Evolutionary conservation across 192 early-diverging fungal genomes (phyloP), one percentile per base, ranked within the genome.

Genomic region (Gigaspora rosea): DNA sequence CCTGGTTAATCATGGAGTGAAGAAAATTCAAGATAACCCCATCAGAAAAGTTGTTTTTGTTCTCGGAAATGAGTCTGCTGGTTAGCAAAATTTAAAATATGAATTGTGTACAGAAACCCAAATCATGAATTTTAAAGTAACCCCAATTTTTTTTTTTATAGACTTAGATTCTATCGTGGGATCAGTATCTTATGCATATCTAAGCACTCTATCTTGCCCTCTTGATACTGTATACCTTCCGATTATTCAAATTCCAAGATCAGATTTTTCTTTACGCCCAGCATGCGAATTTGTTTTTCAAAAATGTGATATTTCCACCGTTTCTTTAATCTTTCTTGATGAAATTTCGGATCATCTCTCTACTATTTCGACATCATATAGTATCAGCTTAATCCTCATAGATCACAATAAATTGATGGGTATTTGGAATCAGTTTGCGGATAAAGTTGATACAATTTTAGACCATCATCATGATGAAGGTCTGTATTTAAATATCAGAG

Each of bases 31-130:
- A 41, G 41, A 41, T 41, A 41, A 41, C 41, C 41, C 41, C 3
- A 41, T 41, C 41, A 56, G 22, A 32, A 71, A 71, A 16, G 7
- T 49, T 71, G 51, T 27, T 71, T 49, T 93, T 41, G 90, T 92
- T 27, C 82, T 86, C 35, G 92, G 92, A 41, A 93, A 93, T 75
- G 92, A 93, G 78, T 90, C 92, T n/a, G 91, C 90, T 32, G 91
- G 90, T 91, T 82, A 51, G 58, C 56, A 13, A 33, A 36, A 33
- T 15, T 77, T 20, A 12, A 7, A 20, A 69, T 62, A 36, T 47
- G 3, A 12, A 22, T 48, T 61, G 56, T 50, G 4, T 47, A 0
- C 9, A 51, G 22, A 41, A 1, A 50, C 32, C 18, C 18, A 68
- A 32, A 61, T 57, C 11, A 64, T 56, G 33, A 1, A 71, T 20